A percentile compares a stretch with the other conserved stretches of the same genome.
Conservation (phyloP, 306 rosid species). For the Cucumis cinereus region DNA sequence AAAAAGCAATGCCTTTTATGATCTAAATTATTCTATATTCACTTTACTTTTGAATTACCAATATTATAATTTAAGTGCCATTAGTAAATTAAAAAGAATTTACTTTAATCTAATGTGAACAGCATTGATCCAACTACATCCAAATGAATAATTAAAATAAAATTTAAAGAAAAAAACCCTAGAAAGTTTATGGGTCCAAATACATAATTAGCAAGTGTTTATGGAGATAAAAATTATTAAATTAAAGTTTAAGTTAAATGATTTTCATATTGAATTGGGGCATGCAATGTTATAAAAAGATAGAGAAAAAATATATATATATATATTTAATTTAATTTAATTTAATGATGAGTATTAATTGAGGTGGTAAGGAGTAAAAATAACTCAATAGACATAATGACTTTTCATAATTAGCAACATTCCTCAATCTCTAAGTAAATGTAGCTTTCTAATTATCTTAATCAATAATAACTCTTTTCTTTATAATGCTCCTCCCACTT, state of each 20-base stretch:
- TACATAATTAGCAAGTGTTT: not conserved
- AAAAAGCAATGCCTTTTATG: not conserved
- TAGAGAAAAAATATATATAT: too few species aligned
- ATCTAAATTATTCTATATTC: not conserved
- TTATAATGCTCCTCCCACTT: not conserved
- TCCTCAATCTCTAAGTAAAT: not conserved
- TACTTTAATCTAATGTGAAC: not conserved
- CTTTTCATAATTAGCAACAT: slow-evolving; percentile 8
- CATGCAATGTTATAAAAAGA: not conserved
- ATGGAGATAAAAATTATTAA: not conserved
- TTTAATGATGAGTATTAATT: not conserved
- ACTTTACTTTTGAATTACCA: not conserved
- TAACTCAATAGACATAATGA: slow-evolving; percentile 3
- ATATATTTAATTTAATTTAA: too few species aligned
- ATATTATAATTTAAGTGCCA: not conserved
- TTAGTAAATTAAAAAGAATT: not conserved
- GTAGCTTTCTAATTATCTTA: not conserved
- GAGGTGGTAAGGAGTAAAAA: slow-evolving; percentile 3
- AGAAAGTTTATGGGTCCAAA: not conserved
- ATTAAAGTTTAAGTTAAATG: not conserved
- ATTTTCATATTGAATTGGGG: not conserved
- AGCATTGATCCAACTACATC: not conserved
- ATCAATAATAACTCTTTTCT: not conserved
- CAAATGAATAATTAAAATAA: too few species aligned
- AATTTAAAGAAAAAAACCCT: not conserved